A percentile compares a stretch with the other conserved stretches of the same genome.
Conservation (phyloP, 106 monocot species). For the Apostasia shenzhenica region DNA sequence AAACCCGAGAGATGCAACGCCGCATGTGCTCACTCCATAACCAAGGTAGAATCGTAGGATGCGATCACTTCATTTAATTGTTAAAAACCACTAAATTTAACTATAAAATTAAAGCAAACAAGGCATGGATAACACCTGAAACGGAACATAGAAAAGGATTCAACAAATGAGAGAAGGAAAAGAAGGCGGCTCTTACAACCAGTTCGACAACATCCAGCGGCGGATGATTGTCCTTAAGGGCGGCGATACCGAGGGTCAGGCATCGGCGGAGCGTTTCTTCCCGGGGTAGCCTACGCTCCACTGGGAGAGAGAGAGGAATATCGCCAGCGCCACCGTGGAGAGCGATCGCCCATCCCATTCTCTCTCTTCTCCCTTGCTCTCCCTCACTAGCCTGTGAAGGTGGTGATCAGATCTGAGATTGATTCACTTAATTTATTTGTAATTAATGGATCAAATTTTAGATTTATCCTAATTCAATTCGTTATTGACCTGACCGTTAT, state of each 20-base stretch:
- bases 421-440: not conserved
- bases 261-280: constrained; percentile 68
- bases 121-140: too few species aligned
- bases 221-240: constrained; percentile 34
- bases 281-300: constrained; percentile 44
- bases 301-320: constrained; percentile 49
- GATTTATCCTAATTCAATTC: not conserved
- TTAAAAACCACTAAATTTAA: too few species aligned
- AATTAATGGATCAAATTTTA: not conserved
- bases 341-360: constrained; percentile 96
- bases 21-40: too few species aligned
- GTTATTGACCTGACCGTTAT: not conserved
- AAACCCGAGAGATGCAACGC: too few species aligned
- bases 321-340: constrained; percentile 95
- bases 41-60: too few species aligned
- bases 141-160: too few species aligned
- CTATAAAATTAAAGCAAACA: too few species aligned
- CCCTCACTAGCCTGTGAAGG: not conserved
- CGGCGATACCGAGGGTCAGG: constrained; percentile 60
- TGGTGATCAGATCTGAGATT: not conserved
- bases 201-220: constrained; percentile 75
- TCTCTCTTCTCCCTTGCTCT: constrained; percentile 2
- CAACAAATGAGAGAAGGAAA: not conserved
- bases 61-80: too few species aligned
- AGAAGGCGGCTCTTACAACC: constrained; percentile 29